phyloP scores from a whole-genome alignment of 1,284 basidiomycete species.

The Athelia psychrophila region DNA sequence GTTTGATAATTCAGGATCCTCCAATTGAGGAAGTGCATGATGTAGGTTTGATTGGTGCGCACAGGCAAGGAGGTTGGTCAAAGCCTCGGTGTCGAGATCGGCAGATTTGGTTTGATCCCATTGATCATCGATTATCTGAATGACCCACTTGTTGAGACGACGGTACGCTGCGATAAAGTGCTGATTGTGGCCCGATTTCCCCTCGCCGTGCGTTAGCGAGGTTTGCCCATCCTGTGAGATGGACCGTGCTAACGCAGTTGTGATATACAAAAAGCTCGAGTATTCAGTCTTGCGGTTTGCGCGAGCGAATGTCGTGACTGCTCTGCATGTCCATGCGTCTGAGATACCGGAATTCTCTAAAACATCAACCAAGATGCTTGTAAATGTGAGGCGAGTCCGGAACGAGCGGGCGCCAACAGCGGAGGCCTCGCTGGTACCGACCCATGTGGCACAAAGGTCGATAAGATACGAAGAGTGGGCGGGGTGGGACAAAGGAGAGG shows the following conservation, averaged over 20 bases:
- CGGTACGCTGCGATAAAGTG: background rate
- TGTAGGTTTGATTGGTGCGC: no score
- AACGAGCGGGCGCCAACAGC: constrained; percentile 8
- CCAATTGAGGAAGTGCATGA: background rate
- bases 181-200: background rate
- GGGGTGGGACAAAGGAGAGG: constrained; percentile 34
- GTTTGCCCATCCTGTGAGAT: background rate
- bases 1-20: constrained; percentile 16
- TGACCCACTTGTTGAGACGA: constrained; percentile 1
- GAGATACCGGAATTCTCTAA: constrained; percentile 8
- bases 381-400: constrained; percentile 20
- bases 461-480: constrained; percentile 39
- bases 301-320: constrained; percentile 30
- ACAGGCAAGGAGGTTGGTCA: background rate
- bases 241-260: constrained; percentile 4
- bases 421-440: constrained; percentile 12
- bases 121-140: background rate
- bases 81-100: background rate
- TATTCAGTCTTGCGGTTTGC: constrained; percentile 16
- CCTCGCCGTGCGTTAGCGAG: background rate
- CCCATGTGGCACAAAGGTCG: constrained; percentile 33
- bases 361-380: constrained; percentile 14
- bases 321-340: constrained; percentile 38
- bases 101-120: background rate
- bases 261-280: background rate